A percentile compares a stretch with the other conserved stretches of the same genome.
phyloP scores from a whole-genome alignment of 768 basidiomycete species.

The Pleurotus djamor region DNA sequence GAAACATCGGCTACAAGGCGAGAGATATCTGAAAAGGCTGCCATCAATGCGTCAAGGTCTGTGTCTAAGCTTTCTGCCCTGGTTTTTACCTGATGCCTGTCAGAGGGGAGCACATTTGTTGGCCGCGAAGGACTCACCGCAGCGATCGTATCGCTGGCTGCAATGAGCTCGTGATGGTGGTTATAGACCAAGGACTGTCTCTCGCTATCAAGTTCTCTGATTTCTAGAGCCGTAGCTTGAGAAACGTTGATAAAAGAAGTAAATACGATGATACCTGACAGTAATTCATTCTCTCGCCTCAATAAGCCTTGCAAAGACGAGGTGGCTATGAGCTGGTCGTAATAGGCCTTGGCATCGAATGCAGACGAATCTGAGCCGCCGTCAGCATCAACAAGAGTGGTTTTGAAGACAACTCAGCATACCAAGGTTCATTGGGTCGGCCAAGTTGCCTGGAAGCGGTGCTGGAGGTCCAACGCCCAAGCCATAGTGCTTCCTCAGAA shows the following conservation, averaged over 20 bases:
- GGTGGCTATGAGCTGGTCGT: conserved; percentile 83
- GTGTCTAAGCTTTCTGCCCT: conserved; percentile 83
- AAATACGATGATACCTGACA: conserved; percentile 35
- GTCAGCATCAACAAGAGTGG: conserved; percentile 8
- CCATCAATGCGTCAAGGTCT: conserved; percentile 78
- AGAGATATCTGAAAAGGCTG: conserved; percentile 86
- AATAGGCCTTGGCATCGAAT: conserved; percentile 83
- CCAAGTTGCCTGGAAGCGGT: conserved; percentile 49
- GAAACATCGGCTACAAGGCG: conserved; percentile 70
- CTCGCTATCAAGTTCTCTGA: conserved; percentile 83
- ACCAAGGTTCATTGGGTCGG: conserved; percentile 86
- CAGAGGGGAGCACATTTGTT: not conserved
- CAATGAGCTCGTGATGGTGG: conserved; percentile 93
- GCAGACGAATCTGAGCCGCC: conserved; percentile 62
- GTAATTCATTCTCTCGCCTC: conserved; percentile 79
- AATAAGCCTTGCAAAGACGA: conserved; percentile 71
- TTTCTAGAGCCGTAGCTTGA: conserved; percentile 50
- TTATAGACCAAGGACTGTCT: conserved; percentile 92
- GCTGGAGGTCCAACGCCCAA: conserved; percentile 73
- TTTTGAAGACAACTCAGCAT: conserved; percentile 15
- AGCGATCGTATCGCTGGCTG: conserved; percentile 89
- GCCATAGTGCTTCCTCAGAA: conserved; percentile 86
- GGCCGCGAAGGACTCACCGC: conserved; percentile 40
- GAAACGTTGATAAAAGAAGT: not conserved
- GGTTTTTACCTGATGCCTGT: conserved; percentile 68